A percentile compares a stretch with the other conserved stretches of the same genome.
Evolutionary conservation across 2,329 filamentous ascomycete species (phyloP).

Genomic region (Aureobasidium sp.): DNA sequence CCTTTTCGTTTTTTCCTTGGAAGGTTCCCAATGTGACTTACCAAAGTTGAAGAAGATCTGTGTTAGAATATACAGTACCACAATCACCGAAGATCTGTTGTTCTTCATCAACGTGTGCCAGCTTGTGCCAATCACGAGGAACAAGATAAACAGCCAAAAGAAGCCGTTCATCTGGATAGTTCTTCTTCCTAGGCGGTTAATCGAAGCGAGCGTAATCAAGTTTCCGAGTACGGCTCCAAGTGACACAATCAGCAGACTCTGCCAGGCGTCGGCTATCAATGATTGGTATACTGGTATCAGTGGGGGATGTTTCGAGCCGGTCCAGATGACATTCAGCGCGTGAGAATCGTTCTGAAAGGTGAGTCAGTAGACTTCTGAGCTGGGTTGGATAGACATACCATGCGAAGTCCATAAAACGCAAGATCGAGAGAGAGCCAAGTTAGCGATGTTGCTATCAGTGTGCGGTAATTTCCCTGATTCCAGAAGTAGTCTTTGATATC

Average conservation of each 20-base stretch:
- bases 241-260: background rate
- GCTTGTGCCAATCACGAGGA: conserved; percentile 38
- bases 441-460: conserved; percentile 20
- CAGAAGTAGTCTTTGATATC: conserved; percentile 17
- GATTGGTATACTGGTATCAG: background rate
- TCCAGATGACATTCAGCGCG: background rate
- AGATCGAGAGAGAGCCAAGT: conserved; percentile 15
- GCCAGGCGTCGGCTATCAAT: background rate
- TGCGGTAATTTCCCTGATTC: conserved; percentile 21
- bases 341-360: background rate
- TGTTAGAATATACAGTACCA: conserved; percentile 39
- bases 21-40: background rate
- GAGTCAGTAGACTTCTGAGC: background rate
- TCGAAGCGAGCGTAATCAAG: conserved; percentile 34
- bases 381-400: background rate
- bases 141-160: conserved; percentile 35
- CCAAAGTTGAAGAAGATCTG: conserved; percentile 44
- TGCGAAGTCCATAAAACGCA: conserved; percentile 1
- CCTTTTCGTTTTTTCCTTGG: too few relatives aligned
- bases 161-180: conserved; percentile 41
- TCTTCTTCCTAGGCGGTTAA: conserved; percentile 36
- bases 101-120: conserved; percentile 34
- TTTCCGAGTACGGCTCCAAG: conserved; percentile 35
- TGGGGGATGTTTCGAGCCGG: background rate
- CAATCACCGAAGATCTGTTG: conserved; percentile 28